Evolutionary conservation across 2,329 filamentous ascomycete species (phyloP).

Genomic region (Sclerotinia borealis): DNA sequence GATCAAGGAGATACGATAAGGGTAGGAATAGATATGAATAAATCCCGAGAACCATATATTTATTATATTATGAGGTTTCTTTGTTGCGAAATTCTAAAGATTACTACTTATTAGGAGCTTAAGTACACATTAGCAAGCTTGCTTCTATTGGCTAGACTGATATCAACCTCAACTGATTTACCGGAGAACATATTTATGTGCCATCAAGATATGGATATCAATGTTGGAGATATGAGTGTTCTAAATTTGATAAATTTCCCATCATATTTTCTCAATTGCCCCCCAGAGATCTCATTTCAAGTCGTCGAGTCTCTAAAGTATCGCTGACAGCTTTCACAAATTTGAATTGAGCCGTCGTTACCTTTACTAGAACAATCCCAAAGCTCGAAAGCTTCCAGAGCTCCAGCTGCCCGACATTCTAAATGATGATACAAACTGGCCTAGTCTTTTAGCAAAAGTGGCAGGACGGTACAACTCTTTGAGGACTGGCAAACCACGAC

Average conservation of each 20-base stretch:
- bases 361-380: slow-evolving; percentile 46
- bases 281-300: slow-evolving; percentile 44
- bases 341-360: slow-evolving; percentile 41
- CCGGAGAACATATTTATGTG: too few relatives aligned
- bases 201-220: too few relatives aligned
- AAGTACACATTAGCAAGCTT: neutral
- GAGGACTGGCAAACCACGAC: slow-evolving; percentile 40
- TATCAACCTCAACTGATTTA: too few relatives aligned
- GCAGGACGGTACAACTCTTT: slow-evolving; percentile 51
- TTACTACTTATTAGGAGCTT: neutral
- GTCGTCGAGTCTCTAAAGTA: slow-evolving; percentile 45
- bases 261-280: slow-evolving; percentile 45
- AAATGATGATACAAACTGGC: slow-evolving; percentile 33
- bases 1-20: neutral
- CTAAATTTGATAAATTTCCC: slow-evolving; percentile 54
- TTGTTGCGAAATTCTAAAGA: neutral
- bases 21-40: neutral
- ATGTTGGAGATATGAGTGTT: slow-evolving; percentile 41
- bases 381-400: slow-evolving; percentile 45
- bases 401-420: slow-evolving; percentile 16
- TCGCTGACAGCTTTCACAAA: slow-evolving; percentile 47
- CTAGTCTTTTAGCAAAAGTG: slow-evolving; percentile 42
- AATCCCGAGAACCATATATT: neutral
- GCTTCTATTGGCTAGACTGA: too few relatives aligned
- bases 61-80: neutral